Evolutionary conservation across 768 basidiomycete genomes (phyloP).

Genomic region (Gymnopilus junonius): DNA sequence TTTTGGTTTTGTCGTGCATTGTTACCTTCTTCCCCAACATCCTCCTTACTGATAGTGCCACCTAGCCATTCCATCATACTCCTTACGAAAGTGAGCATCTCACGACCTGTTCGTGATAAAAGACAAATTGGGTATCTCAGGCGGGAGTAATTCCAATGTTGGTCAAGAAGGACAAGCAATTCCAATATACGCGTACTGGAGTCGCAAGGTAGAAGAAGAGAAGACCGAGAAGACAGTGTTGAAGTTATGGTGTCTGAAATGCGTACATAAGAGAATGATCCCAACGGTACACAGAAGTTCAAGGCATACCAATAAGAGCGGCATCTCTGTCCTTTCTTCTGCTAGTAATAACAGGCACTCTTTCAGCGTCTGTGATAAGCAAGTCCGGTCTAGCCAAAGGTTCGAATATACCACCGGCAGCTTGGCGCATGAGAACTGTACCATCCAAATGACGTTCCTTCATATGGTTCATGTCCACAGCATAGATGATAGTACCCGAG

Average conservation of each 20-base stretch:
- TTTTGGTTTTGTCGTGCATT: slow-evolving; percentile 55
- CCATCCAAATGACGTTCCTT: slow-evolving; percentile 94
- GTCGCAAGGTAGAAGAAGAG: slow-evolving; percentile 90
- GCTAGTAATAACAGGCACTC: slow-evolving; percentile 81
- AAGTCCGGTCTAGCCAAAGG: slow-evolving; percentile 89
- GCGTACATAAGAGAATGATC: slow-evolving; percentile 8
- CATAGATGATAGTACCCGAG: slow-evolving; percentile 93
- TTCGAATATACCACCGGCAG: slow-evolving; percentile 82
- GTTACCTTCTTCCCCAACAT: slow-evolving; percentile 79
- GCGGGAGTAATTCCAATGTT: slow-evolving; percentile 93
- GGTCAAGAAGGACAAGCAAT: slow-evolving; percentile 92
- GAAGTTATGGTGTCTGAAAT: slow-evolving; percentile 82
- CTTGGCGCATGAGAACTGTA: slow-evolving; percentile 80
- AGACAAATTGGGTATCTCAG: slow-evolving; percentile 90
- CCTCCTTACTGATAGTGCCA: slow-evolving; percentile 91
- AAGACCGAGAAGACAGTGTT: slow-evolving; percentile 79
- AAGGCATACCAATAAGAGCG: slow-evolving; percentile 73
- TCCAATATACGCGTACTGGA: slow-evolving; percentile 95
- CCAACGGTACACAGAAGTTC: background rate
- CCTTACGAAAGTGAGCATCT: slow-evolving; percentile 92
- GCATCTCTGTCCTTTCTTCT: slow-evolving; percentile 90
- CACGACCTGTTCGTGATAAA: slow-evolving; percentile 87
- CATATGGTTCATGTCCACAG: slow-evolving; percentile 96
- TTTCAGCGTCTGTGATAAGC: slow-evolving; percentile 91
- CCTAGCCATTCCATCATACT: slow-evolving; percentile 99